Evolutionary conservation across 257 asterid genomes (phyloP).

Genomic region (Euphrasia confusa): DNA sequence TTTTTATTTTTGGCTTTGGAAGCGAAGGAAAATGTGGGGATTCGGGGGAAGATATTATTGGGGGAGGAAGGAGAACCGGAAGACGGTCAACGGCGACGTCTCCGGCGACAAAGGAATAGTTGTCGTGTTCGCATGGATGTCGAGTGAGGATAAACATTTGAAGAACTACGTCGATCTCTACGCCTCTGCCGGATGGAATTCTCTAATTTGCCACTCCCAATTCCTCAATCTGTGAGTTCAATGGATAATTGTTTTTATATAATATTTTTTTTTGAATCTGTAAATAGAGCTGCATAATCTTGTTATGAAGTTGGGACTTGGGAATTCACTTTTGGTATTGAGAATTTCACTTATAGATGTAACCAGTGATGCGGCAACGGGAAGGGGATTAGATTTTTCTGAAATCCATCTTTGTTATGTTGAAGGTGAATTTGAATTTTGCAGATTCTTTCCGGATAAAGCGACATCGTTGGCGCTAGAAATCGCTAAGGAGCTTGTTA

Average conservation of each 20-base stretch:
- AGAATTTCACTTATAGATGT: too few species aligned
- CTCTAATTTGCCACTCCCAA: slow-evolving; percentile 82
- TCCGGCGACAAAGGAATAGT: slow-evolving; percentile 49
- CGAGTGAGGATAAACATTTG: slow-evolving; percentile 69
- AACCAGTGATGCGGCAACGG: too few species aligned
- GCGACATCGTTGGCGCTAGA: slow-evolving; percentile 60
- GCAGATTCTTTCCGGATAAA: slow-evolving; percentile 74
- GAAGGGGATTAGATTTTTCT: too few species aligned
- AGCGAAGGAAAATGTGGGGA: slow-evolving; percentile 64
- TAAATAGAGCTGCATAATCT: slow-evolving; percentile 59
- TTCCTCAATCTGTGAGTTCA: slow-evolving; percentile 70
- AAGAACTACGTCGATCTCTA: slow-evolving; percentile 69
- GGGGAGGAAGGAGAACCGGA: slow-evolving; percentile 68
- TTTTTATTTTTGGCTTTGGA: too few species aligned
- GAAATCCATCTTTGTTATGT: neutral
- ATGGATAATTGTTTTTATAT: neutral
- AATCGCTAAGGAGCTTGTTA: slow-evolving; percentile 55
- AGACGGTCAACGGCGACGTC: slow-evolving; percentile 33
- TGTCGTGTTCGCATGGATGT: slow-evolving; percentile 88
- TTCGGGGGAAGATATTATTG: slow-evolving; percentile 80
- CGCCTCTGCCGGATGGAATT: slow-evolving; percentile 81
- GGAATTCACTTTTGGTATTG: too few species aligned
- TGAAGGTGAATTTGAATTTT: neutral
- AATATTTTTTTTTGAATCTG: neutral
- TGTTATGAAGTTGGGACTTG: too few species aligned